phyloP scores from a whole-genome alignment of 129 eudicot species.

The carrot (Daucus carota) region DNA sequence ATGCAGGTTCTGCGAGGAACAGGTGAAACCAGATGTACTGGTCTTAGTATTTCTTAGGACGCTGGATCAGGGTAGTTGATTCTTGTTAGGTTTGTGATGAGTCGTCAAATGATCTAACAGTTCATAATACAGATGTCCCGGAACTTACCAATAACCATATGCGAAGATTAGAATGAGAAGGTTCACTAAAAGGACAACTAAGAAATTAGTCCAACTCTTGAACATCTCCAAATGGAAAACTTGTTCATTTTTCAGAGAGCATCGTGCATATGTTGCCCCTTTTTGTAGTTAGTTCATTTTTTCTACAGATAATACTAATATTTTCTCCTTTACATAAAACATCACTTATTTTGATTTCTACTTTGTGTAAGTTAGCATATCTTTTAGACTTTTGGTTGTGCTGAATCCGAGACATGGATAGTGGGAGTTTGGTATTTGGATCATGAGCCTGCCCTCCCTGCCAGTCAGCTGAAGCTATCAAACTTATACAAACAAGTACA shows the following conservation, averaged over 20 bases:
- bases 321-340: no score
- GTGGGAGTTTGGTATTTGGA: constrained; percentile 72
- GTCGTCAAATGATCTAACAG: background rate
- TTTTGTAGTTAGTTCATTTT: background rate
- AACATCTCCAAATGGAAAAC: constrained; percentile 25
- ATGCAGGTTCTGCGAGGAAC: no score
- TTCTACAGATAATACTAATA: no score
- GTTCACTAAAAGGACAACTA: background rate
- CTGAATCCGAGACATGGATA: constrained; percentile 50
- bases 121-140: background rate
- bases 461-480: constrained; percentile 27
- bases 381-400: background rate
- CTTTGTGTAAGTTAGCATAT: background rate
- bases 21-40: no score
- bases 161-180: background rate
- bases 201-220: constrained; percentile 1
- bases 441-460: constrained; percentile 13
- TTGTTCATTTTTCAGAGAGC: constrained; percentile 7
- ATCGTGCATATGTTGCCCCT: background rate
- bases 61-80: no score
- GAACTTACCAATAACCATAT: background rate
- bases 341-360: background rate
- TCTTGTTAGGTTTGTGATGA: background rate
- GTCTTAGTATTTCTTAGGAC: no score
- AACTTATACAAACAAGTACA: constrained; percentile 28